Base-by-base conservation (phyloP, 176 grass and related monocot genomes). In the Echinochloa phyllopogon region DNA sequence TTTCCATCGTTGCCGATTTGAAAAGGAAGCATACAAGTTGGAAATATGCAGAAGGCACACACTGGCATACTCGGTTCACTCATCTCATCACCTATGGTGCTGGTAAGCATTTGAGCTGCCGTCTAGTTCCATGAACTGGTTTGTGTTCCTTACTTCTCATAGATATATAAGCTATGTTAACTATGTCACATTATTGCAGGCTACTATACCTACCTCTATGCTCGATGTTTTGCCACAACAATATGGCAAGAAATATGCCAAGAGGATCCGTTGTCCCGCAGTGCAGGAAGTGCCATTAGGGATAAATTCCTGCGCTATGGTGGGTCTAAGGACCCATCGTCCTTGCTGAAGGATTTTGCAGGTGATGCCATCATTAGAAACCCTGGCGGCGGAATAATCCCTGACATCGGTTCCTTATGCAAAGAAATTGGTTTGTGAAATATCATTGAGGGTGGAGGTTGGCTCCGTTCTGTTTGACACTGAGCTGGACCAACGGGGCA, bases 141-240 rank as follows among this genome's bases (percentile, higher is more conserved):
- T 64, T 69, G 15, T 62, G 39, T 47, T 68, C 17, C 2, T 71
- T 25, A 37, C 3, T 56, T 47, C 20, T 41, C 43, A 43, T 70
- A 51, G n/a, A 8, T 25, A 13, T 58, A 57, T 65, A 29, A 83
- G n/a, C 2, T 57, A 33, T n/a, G 15, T 78, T 62, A 10, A 40
- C 81, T 36, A 39, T 72, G 58, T 72, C 10, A 52, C 12, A 27
- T 50, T 24, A 49, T 82, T 89, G 36, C 87, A 94, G 96, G 96
- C 40, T 98, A 98, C 75, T 98, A 98, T 78, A 98, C 76, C 63
- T 98, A 98, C 79, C 83, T 95, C n/a, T 95, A 98, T 80, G 96
- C 96, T 68, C 87, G 91, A 87, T 98, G 96, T 82, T 95, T 98
- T 78, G 91, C 93, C 4, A 71, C 96, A 81, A 92, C 96, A 44